These are phyloP conservation scores for Gardenia jasminoides DNA, from an alignment of 257 asterid genomes.

Conservation along the genomic window DNA sequence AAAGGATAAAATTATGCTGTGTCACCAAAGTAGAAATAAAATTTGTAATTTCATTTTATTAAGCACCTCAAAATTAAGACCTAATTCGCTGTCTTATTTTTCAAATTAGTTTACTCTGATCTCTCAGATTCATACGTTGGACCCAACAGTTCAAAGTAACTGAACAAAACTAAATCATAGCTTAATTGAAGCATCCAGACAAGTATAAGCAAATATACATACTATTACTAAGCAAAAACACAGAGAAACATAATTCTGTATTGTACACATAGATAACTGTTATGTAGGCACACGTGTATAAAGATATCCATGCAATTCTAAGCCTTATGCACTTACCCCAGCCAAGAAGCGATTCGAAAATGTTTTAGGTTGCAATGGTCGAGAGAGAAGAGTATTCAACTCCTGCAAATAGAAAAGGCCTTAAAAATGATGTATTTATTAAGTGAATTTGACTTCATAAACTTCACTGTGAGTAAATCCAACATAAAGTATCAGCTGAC, in stretches of 20 bases:
- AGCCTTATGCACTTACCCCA: conserved; percentile 58
- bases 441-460: background rate
- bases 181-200: background rate
- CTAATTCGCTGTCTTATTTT: background rate
- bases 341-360: conserved; percentile 82
- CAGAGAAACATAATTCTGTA: background rate
- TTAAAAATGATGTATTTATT: background rate
- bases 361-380: conserved; percentile 80
- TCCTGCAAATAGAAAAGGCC: conserved; percentile 57
- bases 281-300: background rate
- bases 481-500: background rate
- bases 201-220: background rate
- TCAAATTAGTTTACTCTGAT: background rate
- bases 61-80: background rate
- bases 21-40: background rate
- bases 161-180: background rate
- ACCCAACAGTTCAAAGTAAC: background rate
- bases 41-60: too few species aligned
- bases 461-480: background rate
- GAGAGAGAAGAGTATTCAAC: conserved; percentile 60
- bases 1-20: background rate
- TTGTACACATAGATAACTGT: background rate
- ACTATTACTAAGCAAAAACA: background rate
- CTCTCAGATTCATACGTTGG: background rate
- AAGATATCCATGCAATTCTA: background rate